Conservation (phyloP, 2,329 filamentous ascomycete genomes). For the Pyricularia pennisetigena region DNA sequence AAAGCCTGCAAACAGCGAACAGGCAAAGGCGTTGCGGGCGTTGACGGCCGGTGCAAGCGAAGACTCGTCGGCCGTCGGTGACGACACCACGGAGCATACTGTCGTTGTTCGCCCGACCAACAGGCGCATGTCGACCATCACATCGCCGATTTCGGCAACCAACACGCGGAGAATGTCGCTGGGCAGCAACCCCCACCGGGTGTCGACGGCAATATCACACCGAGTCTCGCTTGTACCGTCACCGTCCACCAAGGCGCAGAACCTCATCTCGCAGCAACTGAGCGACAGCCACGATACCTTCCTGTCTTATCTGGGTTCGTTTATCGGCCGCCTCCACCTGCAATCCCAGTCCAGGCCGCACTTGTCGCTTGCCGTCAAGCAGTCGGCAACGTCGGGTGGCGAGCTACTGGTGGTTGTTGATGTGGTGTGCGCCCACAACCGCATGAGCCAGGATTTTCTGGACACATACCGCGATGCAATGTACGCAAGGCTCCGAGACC, state of each 20-base stretch:
- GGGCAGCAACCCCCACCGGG: constrained; percentile 29
- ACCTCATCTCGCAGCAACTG: constrained; percentile 75
- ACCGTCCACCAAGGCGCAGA: constrained; percentile 51
- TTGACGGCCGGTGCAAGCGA: constrained; percentile 25
- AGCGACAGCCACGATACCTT: constrained; percentile 78
- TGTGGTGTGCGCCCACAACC: constrained; percentile 70
- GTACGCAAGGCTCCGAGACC: constrained; percentile 68
- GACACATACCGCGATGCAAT: constrained; percentile 63
- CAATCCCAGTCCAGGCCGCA: constrained; percentile 87
- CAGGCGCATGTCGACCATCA: constrained; percentile 37
- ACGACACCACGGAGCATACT: constrained; percentile 30
- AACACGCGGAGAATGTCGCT: constrained; percentile 25
- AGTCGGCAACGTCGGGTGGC: constrained; percentile 73
- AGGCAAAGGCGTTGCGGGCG: background rate
- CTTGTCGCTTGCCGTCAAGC: constrained; percentile 70
- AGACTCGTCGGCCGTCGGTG: constrained; percentile 17
- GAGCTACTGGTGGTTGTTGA: constrained; percentile 73
- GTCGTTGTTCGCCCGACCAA: constrained; percentile 17
- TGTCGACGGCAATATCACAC: constrained; percentile 53
- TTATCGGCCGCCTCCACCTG: constrained; percentile 81
- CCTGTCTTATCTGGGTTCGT: constrained; percentile 81
- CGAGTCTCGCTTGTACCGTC: constrained; percentile 67
- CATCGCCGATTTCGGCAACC: constrained; percentile 16
- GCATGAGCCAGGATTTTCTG: constrained; percentile 55
- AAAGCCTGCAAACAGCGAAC: constrained; percentile 32